Base-by-base conservation (phyloP, 495 filamentous ascomycete species). In the Cercophora scortea region DNA sequence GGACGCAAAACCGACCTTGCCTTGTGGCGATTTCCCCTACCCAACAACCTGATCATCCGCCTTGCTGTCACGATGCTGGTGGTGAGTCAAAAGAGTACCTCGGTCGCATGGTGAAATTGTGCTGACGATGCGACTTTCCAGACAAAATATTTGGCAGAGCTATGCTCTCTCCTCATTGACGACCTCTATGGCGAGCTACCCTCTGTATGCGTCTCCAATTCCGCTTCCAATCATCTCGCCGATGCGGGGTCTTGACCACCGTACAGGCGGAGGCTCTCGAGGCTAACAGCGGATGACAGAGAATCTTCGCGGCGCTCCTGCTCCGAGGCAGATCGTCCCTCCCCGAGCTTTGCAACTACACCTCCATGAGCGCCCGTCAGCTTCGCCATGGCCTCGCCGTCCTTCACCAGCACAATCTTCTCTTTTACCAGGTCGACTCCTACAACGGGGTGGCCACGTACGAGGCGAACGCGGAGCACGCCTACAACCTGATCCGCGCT, bases 141-240 rank as follows among this genome's bases (percentile, higher is more conserved):
- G 76, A 80, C 79, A 51, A 68, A 77, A 74, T 74, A 86, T 60
- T 74, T 79, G 42, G 78, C 80, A 62, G 87, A 97, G 79, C 85
- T 97, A 47, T 95, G 89, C 71, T 75, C 82, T 69, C 82, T 96
- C 60, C 79, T 96, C n/a, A 82, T 96, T 43, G 79, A 89, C 53
- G 89, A 96, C 61, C 78, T 86, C 17, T 89, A 90, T 68, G 93
- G 93, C 57, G 87, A 95, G 61, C 78, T 98, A 32, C 86, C 88
- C 47, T 88, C 88, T 63, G 92, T 97, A 85, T 61, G 89, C 13
- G 6, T 11, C 3, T 19, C 42, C 38, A 15, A 13, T 51, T 19
- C 39, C 17, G 57, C 33, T 45, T 15, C 32, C 38, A 45, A 18
- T 25, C 35, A 33, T 13, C 15, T 51, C 19, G 40, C 10, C 12